A percentile compares a stretch with the other conserved stretches of the same genome.
Evolutionary conservation across 1,139 yeast species (phyloP).

Genomic region (Pichia sp.): DNA sequence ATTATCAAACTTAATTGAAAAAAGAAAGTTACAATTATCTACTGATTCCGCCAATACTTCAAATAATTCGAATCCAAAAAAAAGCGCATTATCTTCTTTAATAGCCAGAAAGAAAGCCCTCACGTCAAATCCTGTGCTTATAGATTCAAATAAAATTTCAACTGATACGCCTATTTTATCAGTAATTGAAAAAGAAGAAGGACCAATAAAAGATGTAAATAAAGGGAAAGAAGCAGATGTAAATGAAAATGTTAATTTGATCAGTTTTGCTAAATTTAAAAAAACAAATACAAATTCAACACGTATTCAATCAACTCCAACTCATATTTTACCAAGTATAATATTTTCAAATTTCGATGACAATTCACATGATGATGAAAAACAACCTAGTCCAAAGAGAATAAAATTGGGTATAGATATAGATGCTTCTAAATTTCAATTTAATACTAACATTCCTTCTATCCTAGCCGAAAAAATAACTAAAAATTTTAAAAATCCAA

Average conservation of each 20-base stretch:
- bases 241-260: background rate
- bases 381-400: constrained; percentile 8
- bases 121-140: too few relatives aligned
- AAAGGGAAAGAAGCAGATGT: too few relatives aligned
- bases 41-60: background rate
- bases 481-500: constrained; percentile 58
- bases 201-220: too few relatives aligned
- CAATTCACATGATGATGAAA: background rate
- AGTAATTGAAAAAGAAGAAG: too few relatives aligned
- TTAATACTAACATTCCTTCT: constrained; percentile 38
- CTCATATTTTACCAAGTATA: constrained; percentile 36
- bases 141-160: too few relatives aligned
- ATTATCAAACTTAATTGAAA: constrained; percentile 4
- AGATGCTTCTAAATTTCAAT: background rate
- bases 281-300: background rate
- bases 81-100: constrained; percentile 1
- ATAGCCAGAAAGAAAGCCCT: constrained; percentile 2
- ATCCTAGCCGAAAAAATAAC: constrained; percentile 37
- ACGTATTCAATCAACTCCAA: constrained; percentile 3
- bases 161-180: too few relatives aligned
- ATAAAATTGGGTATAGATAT: constrained; percentile 9
- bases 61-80: too few relatives aligned
- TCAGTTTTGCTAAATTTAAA: background rate
- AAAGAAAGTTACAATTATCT: background rate
- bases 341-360: constrained; percentile 11